These are phyloP conservation scores for Kockovaella imperatae DNA, from an alignment of 768 basidiomycete species.

Conservation along the genomic window DNA sequence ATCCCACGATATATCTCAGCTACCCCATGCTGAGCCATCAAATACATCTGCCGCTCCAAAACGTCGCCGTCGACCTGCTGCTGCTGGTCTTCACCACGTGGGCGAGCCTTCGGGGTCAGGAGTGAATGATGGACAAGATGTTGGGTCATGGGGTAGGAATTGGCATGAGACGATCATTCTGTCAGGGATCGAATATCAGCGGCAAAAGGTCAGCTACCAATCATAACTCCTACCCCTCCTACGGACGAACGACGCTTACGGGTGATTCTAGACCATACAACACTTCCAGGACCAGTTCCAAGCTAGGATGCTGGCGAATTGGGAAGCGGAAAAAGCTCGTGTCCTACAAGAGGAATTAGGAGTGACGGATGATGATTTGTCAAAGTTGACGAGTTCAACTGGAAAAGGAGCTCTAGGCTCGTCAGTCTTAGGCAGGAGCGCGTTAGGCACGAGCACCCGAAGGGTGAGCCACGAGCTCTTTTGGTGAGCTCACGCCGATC, in stretches of 20 bases:
- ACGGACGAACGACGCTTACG: neutral
- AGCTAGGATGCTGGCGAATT: constrained; percentile 32
- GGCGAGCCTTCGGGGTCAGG: too few species aligned
- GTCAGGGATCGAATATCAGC: constrained; percentile 33
- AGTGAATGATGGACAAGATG: constrained; percentile 19
- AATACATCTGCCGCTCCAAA: too few species aligned
- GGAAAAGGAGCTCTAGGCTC: constrained; percentile 4
- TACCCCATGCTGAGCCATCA: constrained; percentile 13
- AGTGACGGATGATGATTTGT: constrained; percentile 35
- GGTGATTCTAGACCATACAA: constrained; percentile 24
- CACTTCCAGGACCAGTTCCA: constrained; percentile 35
- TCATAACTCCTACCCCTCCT: neutral
- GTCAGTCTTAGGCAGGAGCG: constrained; percentile 23
- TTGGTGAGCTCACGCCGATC: constrained; percentile 1
- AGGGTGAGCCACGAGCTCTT: constrained; percentile 10
- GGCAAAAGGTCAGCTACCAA: constrained; percentile 22
- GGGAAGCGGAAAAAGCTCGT: constrained; percentile 33
- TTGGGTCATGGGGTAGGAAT: constrained; percentile 34
- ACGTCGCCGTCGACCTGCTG: too few species aligned
- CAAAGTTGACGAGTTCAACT: constrained; percentile 10
- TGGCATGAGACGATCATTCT: constrained; percentile 40
- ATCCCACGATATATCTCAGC: constrained; percentile 57
- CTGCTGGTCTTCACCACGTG: too few species aligned
- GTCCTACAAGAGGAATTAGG: constrained; percentile 38
- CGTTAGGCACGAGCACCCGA: constrained; percentile 28